These are phyloP conservation scores for Fusarium sulawesiense DNA, from an alignment of 2,329 filamentous ascomycete species.

Conservation along the genomic window DNA sequence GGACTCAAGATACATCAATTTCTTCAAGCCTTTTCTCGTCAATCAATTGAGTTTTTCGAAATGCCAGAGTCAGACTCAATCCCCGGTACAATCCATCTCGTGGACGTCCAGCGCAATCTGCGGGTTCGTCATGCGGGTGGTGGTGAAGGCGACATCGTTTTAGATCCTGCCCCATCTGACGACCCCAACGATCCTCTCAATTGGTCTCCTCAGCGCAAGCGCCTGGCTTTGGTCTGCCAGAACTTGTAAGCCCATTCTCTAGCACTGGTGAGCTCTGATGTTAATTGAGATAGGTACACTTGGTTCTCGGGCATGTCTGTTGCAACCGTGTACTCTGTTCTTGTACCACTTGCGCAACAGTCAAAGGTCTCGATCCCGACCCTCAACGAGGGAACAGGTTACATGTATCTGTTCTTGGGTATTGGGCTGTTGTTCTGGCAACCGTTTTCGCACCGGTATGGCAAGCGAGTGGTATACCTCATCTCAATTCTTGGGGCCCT, in stretches of 20 bases:
- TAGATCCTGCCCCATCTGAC: conserved; percentile 61
- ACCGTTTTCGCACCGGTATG: conserved; percentile 59
- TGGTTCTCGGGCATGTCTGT: conserved; percentile 55
- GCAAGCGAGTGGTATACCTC: conserved; percentile 54
- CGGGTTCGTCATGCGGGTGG: conserved; percentile 48
- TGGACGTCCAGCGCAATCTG: conserved; percentile 52
- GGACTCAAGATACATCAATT: too few species aligned
- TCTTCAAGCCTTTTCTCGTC: background rate
- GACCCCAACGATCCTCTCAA: conserved; percentile 66
- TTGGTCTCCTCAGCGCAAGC: conserved; percentile 53
- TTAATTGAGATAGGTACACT: conserved; percentile 47
- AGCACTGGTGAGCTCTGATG: fast-evolving
- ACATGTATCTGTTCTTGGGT: conserved; percentile 59
- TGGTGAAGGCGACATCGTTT: conserved; percentile 57
- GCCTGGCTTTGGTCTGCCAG: conserved; percentile 44
- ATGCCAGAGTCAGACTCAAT: conserved; percentile 26
- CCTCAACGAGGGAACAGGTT: conserved; percentile 55
- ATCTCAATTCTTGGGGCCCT: conserved; percentile 51
- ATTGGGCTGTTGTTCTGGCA: conserved; percentile 61
- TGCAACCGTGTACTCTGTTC: conserved; percentile 54
- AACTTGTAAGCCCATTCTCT: conserved; percentile 42
- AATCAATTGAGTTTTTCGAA: background rate
- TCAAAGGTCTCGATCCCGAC: conserved; percentile 50
- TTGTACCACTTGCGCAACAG: conserved; percentile 51
- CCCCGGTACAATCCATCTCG: conserved; percentile 56